Evolutionary conservation across 1,284 basidiomycete genomes (phyloP).

Genomic region (Heimioporus retisporus): DNA sequence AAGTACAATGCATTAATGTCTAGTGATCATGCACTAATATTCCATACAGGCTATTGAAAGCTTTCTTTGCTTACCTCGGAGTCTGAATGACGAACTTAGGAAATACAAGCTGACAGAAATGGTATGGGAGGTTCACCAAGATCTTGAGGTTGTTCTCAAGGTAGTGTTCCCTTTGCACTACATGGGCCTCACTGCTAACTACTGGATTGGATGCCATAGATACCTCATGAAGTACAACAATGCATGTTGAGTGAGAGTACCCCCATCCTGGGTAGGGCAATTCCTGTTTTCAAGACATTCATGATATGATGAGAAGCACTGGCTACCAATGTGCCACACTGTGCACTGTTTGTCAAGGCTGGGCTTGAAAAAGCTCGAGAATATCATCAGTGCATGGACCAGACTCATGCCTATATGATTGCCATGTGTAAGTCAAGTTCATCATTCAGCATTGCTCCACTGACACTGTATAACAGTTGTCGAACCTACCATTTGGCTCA

Average conservation of each 20-base stretch:
- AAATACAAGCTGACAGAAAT: neutral
- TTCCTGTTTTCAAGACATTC: neutral
- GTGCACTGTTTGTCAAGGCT: neutral
- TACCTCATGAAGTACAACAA: neutral
- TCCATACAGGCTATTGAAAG: neutral
- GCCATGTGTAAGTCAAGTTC: conserved; percentile 5
- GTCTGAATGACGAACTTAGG: neutral
- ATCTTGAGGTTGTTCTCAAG: neutral
- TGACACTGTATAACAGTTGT: neutral
- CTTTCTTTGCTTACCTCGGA: neutral
- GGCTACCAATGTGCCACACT: neutral
- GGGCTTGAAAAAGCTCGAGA: neutral
- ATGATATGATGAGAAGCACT: neutral
- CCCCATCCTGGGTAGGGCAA: neutral
- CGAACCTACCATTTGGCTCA: neutral
- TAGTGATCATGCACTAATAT: too few relatives aligned
- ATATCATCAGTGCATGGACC: neutral
- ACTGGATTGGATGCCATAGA: neutral
- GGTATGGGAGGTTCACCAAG: neutral
- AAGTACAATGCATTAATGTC: neutral
- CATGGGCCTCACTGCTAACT: too few relatives aligned
- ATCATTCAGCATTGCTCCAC: too few relatives aligned
- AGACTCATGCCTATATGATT: neutral
- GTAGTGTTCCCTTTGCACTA: neutral
- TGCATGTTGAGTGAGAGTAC: neutral